phyloP scores from a whole-genome alignment of 2,329 filamentous ascomycete species.

The Curvularia hawaiiensis region DNA sequence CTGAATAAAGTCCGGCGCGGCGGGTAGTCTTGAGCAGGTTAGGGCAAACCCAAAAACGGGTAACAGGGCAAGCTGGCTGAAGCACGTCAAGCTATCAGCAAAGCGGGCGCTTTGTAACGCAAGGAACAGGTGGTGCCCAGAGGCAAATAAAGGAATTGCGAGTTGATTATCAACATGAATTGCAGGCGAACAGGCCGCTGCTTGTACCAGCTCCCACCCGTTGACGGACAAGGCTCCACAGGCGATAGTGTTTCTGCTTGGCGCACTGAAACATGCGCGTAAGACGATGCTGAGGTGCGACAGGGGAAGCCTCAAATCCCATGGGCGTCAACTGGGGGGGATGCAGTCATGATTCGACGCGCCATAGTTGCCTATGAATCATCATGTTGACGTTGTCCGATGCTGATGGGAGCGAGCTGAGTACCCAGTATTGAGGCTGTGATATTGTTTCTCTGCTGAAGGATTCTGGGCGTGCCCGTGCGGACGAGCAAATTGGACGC shows the following conservation, averaged over 20 bases:
- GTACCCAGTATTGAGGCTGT: neutral
- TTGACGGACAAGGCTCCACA: neutral
- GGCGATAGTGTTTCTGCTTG: conserved; percentile 26
- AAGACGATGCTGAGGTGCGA: conserved; percentile 29
- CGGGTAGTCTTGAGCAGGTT: conserved; percentile 25
- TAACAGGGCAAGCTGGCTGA: conserved; percentile 20
- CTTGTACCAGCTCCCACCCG: neutral
- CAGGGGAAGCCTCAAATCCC: conserved; percentile 26
- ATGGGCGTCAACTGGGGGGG: neutral
- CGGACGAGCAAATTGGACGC: neutral
- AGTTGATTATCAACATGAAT: neutral
- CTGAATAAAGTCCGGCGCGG: conserved; percentile 22
- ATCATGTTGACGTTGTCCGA: neutral
- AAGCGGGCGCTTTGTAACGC: neutral
- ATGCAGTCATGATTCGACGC: neutral
- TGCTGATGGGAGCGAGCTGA: neutral
- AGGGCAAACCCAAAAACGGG: conserved; percentile 20
- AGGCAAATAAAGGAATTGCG: neutral
- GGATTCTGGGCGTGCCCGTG: neutral
- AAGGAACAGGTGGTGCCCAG: neutral
- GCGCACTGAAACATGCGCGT: conserved; percentile 19
- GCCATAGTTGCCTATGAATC: neutral
- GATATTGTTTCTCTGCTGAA: neutral
- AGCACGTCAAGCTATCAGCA: conserved; percentile 10
- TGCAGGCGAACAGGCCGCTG: neutral